Evolutionary conservation across 208 protist species (phyloP).

Genomic region (Leishmania turanica): DNA sequence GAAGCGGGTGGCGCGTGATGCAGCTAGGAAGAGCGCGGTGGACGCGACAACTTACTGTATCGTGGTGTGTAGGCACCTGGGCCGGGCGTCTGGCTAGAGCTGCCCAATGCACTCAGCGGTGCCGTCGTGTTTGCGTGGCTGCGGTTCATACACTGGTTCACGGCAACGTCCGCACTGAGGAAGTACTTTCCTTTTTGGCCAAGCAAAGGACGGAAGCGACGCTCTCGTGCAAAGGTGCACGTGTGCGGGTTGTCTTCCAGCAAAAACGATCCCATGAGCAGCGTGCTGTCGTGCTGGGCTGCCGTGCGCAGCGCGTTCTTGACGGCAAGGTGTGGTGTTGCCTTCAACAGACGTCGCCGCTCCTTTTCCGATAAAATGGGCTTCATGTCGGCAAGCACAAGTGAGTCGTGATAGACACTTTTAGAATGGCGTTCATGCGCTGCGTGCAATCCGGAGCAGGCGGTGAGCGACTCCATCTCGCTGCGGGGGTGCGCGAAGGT

Average conservation of each 20-base stretch:
- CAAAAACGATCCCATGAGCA: conserved; percentile 64
- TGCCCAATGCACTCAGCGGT: conserved; percentile 1
- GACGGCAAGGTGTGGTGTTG: conserved; percentile 49
- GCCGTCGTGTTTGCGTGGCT: not conserved
- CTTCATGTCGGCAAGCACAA: conserved; percentile 2
- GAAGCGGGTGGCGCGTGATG: not conserved
- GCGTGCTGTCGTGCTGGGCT: conserved; percentile 52
- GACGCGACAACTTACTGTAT: conserved; percentile 68
- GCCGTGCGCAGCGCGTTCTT: conserved; percentile 55
- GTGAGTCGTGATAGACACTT: not conserved
- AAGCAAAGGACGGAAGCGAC: conserved; percentile 62
- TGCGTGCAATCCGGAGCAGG: not conserved
- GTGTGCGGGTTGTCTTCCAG: conserved; percentile 50
- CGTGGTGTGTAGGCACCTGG: conserved; percentile 82
- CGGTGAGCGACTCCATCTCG: conserved; percentile 4
- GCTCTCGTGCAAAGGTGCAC: conserved; percentile 72
- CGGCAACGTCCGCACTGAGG: conserved; percentile 49
- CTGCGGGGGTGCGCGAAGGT: not conserved
- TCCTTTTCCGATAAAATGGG: conserved; percentile 39
- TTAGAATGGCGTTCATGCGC: not conserved
- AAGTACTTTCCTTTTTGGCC: conserved; percentile 56
- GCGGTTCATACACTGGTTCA: conserved; percentile 39
- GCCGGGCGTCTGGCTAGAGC: conserved; percentile 44
- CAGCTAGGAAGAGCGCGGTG: conserved; percentile 27
- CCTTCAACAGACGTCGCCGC: conserved; percentile 31